phyloP scores from a whole-genome alignment of 768 basidiomycete species.

The Lactarius pseudohatsudake region DNA sequence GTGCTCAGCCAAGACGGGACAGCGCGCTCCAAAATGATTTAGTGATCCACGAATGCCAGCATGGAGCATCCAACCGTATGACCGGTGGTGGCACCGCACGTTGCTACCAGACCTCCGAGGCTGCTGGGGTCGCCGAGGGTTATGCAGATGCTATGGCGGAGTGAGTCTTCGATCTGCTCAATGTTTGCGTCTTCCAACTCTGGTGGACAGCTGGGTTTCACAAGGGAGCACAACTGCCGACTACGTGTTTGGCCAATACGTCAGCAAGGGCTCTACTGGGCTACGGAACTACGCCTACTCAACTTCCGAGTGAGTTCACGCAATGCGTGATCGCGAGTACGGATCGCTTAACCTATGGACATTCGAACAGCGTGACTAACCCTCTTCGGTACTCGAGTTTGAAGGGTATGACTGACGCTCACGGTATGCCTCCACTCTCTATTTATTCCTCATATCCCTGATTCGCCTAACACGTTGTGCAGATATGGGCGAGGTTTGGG shows the following conservation, averaged over 20 bases:
- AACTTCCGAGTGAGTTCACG: conserved; percentile 43
- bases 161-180: conserved; percentile 12
- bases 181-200: conserved; percentile 8
- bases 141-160: conserved; percentile 38
- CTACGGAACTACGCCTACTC: conserved; percentile 62
- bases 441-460: not conserved
- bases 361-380: conserved; percentile 35
- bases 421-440: conserved; percentile 38
- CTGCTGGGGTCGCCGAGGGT: conserved; percentile 50
- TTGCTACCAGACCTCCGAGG: conserved; percentile 61
- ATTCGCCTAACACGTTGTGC: not conserved
- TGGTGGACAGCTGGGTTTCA: conserved; percentile 37
- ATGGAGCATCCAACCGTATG: conserved; percentile 32
- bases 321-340: conserved; percentile 30
- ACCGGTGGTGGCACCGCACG: conserved; percentile 53
- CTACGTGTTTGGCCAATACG: conserved; percentile 51
- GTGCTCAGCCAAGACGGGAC: conserved; percentile 53
- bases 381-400: conserved; percentile 46
- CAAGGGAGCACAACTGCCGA: conserved; percentile 39
- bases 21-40: conserved; percentile 64
- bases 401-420: conserved; percentile 44
- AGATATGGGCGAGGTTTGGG: conserved; percentile 61
- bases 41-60: conserved; percentile 47
- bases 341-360: conserved; percentile 4
- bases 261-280: conserved; percentile 49